Evolutionary conservation across 192 early-diverging fungal species (phyloP), one percentile per base, ranked within the genome.

Genomic region (Lunasporangiospora selenospora): DNA sequence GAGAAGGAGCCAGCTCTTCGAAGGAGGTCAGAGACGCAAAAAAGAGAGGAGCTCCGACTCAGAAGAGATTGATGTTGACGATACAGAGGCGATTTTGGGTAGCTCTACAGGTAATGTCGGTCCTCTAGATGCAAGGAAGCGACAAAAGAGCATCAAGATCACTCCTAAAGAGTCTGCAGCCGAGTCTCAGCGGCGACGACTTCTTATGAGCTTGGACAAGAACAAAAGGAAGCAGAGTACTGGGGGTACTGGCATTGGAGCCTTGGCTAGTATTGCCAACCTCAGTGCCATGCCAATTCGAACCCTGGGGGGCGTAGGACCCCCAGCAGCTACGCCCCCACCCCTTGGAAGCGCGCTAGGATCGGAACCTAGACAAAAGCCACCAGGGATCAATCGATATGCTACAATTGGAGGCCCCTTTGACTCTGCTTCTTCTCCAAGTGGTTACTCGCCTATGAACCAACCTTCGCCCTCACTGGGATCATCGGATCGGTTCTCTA

Each of bases 41-140:
- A 70, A 42, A 19, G 53, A 53, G n/a, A 42, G 24, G 11, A 61
- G 52, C 27, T 70, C 66, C 2, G 66, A 61, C 0, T 70, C 66
- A 4, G 66, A 70, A 47, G 66, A 70, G 34, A 70, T 70, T 42
- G 66, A 70, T 8, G 66, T 70, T 13, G 66, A 70, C 44, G 66
- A 70, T 12, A 52, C 55, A 1, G 66, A 70, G 33, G 66, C 66
- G 1, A 38, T 70, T 21, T 24, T 70, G 39, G 66, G 66, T 12
- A 67, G 65, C 26, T 58, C 65, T 6, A 26, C 53, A 3, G 57
- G 65, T 26, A 34, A 29, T 13, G 31, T 29, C 15, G 46, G 63
- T 19, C 13, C 27, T 18, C 24, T 53, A 10, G 29, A 37, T 19
- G 39, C 27, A 21, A 46, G 52, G 31, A 70, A 55, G 53, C 51